Evolutionary conservation across 352 stramenopile species (phyloP), one percentile per base, ranked within the genome.

Genomic region (Aphanomyces stellatus): DNA sequence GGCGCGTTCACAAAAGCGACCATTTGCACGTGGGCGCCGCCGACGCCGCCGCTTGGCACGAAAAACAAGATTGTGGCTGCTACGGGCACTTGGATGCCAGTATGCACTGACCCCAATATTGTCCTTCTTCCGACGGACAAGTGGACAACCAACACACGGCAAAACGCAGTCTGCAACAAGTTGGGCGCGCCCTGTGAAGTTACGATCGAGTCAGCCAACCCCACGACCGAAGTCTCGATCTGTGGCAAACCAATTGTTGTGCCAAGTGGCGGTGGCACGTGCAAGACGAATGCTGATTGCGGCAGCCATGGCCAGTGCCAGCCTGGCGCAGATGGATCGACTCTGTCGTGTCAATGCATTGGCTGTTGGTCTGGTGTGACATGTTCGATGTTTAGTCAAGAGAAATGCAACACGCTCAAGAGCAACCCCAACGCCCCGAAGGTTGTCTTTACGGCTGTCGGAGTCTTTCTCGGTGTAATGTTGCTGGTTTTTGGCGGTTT

Each of bases 331-430:
- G 85, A 83, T 53, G 79, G 75, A 10, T 35, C n/a, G 24, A n/a
- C n/a, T n/a, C 22, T 17, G 24, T 74, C 77, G 41, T 94, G 85
- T 77, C 80, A 62, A 57, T 94, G 85, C 51, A 60, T 89, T 53
- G 76, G 80, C 0, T 94, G 85, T 69, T 94, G 88, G 76, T 89
- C 79, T 13, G 85, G 85, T n/a, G 76, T 69, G 4, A 75, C 87
- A 53, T 94, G 85, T 75, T 89, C 79, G 30, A 76, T 94, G 19
- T 85, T 87, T 65, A 84, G 91, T 69, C 85, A 82, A 49, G 76
- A 67, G 22, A 77, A 75, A 8, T 94, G 83, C 65, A 84, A 75
- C 56, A 80, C 78, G 41, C 72, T 94, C 19, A 72, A 71, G 22
- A 91, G 78, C 69, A 88, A 75, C 43, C 68, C 76, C 31, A 69